A percentile compares a stretch with the other conserved stretches of the same genome.
These are phyloP conservation scores for Mortierella sp. DNA, from an alignment of 371 early-diverging fungal species.

Conservation along the genomic window DNA sequence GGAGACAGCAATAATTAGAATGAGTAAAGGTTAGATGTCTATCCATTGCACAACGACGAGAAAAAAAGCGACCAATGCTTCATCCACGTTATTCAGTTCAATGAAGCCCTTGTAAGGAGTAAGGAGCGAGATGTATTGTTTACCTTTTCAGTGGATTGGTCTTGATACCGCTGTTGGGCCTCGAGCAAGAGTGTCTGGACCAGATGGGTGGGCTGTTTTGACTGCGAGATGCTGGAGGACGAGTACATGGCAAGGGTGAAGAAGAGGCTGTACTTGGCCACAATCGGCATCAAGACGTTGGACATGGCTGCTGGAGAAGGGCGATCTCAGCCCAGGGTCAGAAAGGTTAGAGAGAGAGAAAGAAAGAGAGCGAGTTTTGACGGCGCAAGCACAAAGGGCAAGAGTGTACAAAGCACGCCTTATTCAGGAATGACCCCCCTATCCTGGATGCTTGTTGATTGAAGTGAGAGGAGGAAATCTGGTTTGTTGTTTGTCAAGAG, in stretches of 20 bases:
- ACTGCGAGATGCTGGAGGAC: slow-evolving; percentile 31
- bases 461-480: background rate
- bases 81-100: background rate
- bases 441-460: background rate
- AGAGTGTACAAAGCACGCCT: background rate
- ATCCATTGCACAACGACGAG: background rate
- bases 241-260: slow-evolving; percentile 45
- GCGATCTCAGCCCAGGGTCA: background rate
- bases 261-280: slow-evolving; percentile 45
- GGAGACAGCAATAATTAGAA: background rate
- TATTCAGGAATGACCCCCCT: background rate
- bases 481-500: slow-evolving; percentile 2
- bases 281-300: slow-evolving; percentile 43
- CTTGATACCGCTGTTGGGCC: slow-evolving; percentile 37
- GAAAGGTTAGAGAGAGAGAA: background rate
- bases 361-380: background rate
- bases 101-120: background rate
- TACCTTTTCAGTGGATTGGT: slow-evolving; percentile 24
- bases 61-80: slow-evolving; percentile 2
- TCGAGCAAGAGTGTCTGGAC: slow-evolving; percentile 34
- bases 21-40: background rate
- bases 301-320: slow-evolving; percentile 30
- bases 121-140: background rate
- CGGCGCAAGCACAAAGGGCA: slow-evolving; percentile 2
- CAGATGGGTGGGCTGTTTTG: slow-evolving; percentile 33